Conservation (phyloP, 2,329 filamentous ascomycete species). For the Diaporthe aspalathi region DNA sequence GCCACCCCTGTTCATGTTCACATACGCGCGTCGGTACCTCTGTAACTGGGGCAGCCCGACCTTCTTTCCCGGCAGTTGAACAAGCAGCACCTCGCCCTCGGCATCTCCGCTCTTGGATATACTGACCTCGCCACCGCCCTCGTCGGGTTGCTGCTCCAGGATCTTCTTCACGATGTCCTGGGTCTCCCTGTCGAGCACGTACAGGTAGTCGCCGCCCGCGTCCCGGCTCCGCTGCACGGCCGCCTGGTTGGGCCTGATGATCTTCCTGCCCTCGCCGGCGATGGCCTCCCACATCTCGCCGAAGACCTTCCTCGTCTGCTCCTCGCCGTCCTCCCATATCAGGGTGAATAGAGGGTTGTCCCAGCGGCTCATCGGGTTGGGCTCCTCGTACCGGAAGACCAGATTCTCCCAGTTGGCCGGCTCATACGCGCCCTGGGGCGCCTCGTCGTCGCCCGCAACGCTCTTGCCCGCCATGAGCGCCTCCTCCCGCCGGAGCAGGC, state of each 20-base stretch:
- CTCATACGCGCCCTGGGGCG: constrained; percentile 59
- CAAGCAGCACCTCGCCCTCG: constrained; percentile 60
- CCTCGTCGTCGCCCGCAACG: constrained; percentile 46
- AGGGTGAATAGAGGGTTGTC: constrained; percentile 85
- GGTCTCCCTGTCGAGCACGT: constrained; percentile 82
- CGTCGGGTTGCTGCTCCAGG: constrained; percentile 75
- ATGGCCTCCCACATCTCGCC: constrained; percentile 81
- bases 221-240: constrained; percentile 74
- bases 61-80: constrained; percentile 75
- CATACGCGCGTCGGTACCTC: constrained; percentile 80
- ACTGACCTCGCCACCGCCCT: constrained; percentile 68
- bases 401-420: constrained; percentile 79
- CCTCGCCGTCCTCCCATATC: constrained; percentile 77
- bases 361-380: constrained; percentile 87
- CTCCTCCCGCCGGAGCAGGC: constrained; percentile 55
- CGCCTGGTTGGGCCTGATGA: constrained; percentile 79
- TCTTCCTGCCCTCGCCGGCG: constrained; percentile 70
- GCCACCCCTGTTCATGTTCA: constrained; percentile 78
- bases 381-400: constrained; percentile 86
- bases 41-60: constrained; percentile 81
- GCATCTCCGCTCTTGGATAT: constrained; percentile 53
- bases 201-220: constrained; percentile 79
- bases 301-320: constrained; percentile 66
- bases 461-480: constrained; percentile 51
- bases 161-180: constrained; percentile 80